These are phyloP conservation scores for Epichloe elymi DNA, from an alignment of 2,329 filamentous ascomycete species.

Conservation along the genomic window DNA sequence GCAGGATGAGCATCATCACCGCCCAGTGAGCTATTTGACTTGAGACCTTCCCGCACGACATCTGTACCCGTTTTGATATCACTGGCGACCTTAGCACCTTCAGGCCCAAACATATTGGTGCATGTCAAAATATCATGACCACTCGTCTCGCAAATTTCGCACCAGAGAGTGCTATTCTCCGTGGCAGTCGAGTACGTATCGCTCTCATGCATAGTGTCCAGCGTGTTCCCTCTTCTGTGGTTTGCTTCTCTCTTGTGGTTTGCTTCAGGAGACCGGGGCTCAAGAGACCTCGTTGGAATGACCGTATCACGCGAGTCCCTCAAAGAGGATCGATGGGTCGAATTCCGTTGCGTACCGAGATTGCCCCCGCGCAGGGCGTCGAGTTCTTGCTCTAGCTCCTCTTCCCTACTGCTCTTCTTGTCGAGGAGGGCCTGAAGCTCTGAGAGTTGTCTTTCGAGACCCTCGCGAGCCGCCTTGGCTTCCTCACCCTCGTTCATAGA, in stretches of 20 bases:
- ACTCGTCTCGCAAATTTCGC: conserved; percentile 85
- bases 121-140: conserved; percentile 93
- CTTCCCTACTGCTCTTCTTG: conserved; percentile 59
- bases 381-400: conserved; percentile 75
- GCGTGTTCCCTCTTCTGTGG: conserved; percentile 27
- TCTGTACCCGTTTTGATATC: conserved; percentile 23
- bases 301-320: conserved; percentile 56
- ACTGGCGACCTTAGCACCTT: conserved; percentile 21
- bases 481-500: conserved; percentile 17
- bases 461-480: conserved; percentile 34
- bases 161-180: conserved; percentile 68
- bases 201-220: conserved; percentile 59
- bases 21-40: conserved; percentile 24
- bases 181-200: conserved; percentile 57
- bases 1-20: conserved; percentile 36
- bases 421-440: conserved; percentile 65
- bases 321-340: conserved; percentile 39
- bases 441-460: conserved; percentile 66
- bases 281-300: conserved; percentile 39
- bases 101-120: conserved; percentile 68
- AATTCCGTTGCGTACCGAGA: conserved; percentile 14
- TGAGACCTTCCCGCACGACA: conserved; percentile 22
- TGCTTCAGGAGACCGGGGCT: conserved; percentile 32
- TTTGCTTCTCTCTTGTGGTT: conserved; percentile 29
- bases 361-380: conserved; percentile 45